Conservation (phyloP, 345 rosid genomes). For the Turritis glabra region DNA sequence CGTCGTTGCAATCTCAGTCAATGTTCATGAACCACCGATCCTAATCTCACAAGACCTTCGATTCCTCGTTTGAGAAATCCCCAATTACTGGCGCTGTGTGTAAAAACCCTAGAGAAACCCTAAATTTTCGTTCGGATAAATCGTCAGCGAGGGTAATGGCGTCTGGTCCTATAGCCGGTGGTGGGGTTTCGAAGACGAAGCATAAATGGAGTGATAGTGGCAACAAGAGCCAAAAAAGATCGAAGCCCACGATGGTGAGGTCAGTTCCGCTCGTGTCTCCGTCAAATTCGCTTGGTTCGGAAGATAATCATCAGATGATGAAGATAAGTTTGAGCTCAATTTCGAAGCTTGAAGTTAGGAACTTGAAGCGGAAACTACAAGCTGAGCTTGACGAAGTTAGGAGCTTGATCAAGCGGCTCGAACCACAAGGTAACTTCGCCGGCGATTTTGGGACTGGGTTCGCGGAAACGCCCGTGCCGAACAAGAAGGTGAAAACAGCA, state of each 20-base stretch:
- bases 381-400: slow-evolving; percentile 38
- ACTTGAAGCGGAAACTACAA: slow-evolving; percentile 35
- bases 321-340: slow-evolving; percentile 39
- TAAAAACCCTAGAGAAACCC: slow-evolving; percentile 2
- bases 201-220: slow-evolving; percentile 30
- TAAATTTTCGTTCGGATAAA: background rate
- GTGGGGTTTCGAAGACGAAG: slow-evolving; percentile 35
- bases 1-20: slow-evolving; percentile 27
- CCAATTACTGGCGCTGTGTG: background rate
- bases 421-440: slow-evolving; percentile 38
- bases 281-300: slow-evolving; percentile 29
- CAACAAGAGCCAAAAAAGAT: slow-evolving; percentile 28
- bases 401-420: slow-evolving; percentile 37
- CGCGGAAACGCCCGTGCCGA: background rate
- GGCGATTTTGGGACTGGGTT: slow-evolving; percentile 23
- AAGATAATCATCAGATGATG: slow-evolving; percentile 28
- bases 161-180: slow-evolving; percentile 34
- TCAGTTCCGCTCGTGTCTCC: slow-evolving; percentile 28
- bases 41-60: slow-evolving; percentile 25
- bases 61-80: slow-evolving; percentile 9
- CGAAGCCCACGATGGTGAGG: slow-evolving; percentile 21
- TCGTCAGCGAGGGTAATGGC: slow-evolving; percentile 31
- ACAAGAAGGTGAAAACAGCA: slow-evolving; percentile 49
- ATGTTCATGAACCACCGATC: slow-evolving; percentile 19
- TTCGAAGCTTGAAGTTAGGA: slow-evolving; percentile 37